phyloP scores from a whole-genome alignment of 441 rosid species.

The Adansonia rubrostipa region DNA sequence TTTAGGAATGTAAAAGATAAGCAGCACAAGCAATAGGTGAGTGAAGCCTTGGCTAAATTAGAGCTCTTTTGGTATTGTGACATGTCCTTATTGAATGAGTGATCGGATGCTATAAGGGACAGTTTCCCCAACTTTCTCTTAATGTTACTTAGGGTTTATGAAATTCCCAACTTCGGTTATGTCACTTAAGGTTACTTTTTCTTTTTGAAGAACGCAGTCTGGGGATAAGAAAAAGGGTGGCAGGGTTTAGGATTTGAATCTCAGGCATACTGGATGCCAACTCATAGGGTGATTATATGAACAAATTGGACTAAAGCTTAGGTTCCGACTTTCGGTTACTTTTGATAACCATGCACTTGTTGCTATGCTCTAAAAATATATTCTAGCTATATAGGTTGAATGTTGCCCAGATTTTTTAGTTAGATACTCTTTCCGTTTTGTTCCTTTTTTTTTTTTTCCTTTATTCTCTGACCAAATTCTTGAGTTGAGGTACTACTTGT shows the following conservation, averaged over 20 bases:
- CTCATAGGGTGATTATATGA: not conserved
- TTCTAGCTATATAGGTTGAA: not conserved
- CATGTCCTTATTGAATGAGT: not conserved
- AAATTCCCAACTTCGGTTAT: not conserved
- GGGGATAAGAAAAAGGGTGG: not conserved
- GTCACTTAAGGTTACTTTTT: not conserved
- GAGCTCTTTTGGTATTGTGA: not conserved
- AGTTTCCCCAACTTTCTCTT: not conserved
- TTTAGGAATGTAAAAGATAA: not conserved
- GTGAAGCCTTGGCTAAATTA: not conserved
- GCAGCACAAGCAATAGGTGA: not conserved
- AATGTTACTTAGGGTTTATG: not conserved
- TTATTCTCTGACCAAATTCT: constrained; percentile 15
- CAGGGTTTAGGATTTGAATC: not conserved
- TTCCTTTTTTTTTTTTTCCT: not conserved
- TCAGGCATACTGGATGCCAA: not conserved
- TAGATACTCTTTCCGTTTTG: not conserved
- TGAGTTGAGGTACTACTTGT: not conserved
- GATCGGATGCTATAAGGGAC: not conserved
- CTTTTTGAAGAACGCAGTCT: not conserved
- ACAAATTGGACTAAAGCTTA: not conserved
- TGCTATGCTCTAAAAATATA: constrained; percentile 1
- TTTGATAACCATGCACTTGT: not conserved
- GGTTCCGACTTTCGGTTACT: not conserved
- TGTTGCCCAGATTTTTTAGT: not conserved